phyloP scores from a whole-genome alignment of 345 rosid genomes.

The Arabis hirsuta region DNA sequence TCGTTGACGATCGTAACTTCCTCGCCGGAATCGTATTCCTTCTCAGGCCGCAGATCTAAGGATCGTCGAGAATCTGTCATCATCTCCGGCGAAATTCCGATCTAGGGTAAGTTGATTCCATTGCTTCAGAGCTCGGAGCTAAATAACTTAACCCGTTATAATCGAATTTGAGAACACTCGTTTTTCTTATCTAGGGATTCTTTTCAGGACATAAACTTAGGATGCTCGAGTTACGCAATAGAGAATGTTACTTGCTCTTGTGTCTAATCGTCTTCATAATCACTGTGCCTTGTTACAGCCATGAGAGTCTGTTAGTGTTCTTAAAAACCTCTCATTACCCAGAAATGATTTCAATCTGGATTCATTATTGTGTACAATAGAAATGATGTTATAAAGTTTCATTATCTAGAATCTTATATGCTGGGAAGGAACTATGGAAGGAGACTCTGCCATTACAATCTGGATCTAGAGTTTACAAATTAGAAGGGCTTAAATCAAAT shows the following conservation, averaged over 20 bases:
- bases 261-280: constrained; percentile 37
- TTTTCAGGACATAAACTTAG: not conserved
- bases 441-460: constrained; percentile 61
- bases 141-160: not conserved
- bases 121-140: not conserved
- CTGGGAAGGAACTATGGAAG: constrained; percentile 70
- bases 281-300: constrained; percentile 36
- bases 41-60: not conserved
- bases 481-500: constrained; percentile 69
- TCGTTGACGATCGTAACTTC: constrained; percentile 12
- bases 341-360: not conserved
- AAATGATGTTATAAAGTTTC: constrained; percentile 44
- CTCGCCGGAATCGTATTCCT: constrained; percentile 29
- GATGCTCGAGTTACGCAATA: constrained; percentile 33
- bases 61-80: not conserved
- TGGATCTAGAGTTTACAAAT: constrained; percentile 63
- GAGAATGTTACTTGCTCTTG: constrained; percentile 30
- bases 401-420: constrained; percentile 49
- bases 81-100: constrained; percentile 13
- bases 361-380: not conserved
- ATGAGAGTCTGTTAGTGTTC: constrained; percentile 49
- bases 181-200: not conserved
- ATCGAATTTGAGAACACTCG: not conserved
- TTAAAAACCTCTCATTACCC: not conserved
- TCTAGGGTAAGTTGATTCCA: not conserved